These are phyloP conservation scores for Pelargonium myrrhifolium DNA, from an alignment of 441 rosid genomes.

Conservation along the genomic window DNA sequence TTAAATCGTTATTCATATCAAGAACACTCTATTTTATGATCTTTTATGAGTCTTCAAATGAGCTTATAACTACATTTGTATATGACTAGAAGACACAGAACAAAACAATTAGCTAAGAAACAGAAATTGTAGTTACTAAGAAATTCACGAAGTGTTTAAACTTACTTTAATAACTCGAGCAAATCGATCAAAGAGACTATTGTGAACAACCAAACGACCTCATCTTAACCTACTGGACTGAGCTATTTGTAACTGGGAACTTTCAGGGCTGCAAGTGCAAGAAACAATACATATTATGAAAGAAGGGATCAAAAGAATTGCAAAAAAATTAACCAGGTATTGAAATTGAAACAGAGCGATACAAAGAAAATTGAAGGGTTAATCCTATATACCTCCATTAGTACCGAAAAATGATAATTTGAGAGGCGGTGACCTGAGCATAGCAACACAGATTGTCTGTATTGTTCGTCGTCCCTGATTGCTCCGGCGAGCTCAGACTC, in stretches of 20 bases:
- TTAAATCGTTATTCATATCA: slow-evolving; percentile 95
- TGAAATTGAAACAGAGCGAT: too few species aligned
- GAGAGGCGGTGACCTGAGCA: not conserved
- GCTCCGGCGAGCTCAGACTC: too few species aligned
- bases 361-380: too few species aligned
- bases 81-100: slow-evolving; percentile 49
- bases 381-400: too few species aligned
- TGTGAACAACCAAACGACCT: slow-evolving; percentile 38
- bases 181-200: slow-evolving; percentile 87
- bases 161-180: slow-evolving; percentile 79
- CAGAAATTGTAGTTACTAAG: not conserved
- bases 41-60: slow-evolving; percentile 93
- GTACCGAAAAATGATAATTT: not conserved
- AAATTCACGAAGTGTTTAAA: not conserved
- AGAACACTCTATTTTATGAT: slow-evolving; percentile 89
- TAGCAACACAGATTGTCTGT: too few species aligned
- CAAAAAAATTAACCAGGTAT: not conserved
- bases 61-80: slow-evolving; percentile 75
- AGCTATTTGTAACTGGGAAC: not conserved
- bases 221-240: slow-evolving; percentile 9
- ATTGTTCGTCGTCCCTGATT: too few species aligned
- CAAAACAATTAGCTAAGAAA: not conserved
- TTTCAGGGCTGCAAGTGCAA: not conserved
- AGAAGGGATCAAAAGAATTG: not conserved
- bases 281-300: too few species aligned